Evolutionary conservation across 177 flowering plant species (phyloP).

Genomic region (Vitis hybrid): DNA sequence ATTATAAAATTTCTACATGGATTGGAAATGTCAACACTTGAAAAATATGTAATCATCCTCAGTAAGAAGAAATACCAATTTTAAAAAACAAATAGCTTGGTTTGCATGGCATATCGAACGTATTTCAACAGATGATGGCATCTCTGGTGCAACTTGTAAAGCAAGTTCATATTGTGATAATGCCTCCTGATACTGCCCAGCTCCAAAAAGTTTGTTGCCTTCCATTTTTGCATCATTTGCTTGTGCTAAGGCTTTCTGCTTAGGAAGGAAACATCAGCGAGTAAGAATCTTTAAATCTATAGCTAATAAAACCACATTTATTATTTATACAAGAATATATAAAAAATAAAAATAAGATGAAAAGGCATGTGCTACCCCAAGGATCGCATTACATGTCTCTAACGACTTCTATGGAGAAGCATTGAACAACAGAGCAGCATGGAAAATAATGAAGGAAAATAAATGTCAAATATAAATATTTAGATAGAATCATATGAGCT

Average conservation of each 20-base stretch:
- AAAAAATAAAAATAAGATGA: neutral
- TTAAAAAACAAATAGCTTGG: conserved; percentile 70
- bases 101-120: conserved; percentile 84
- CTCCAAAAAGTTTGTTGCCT: conserved; percentile 72
- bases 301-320: neutral
- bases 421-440: no score
- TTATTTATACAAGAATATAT: neutral
- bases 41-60: neutral
- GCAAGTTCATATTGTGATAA: conserved; percentile 65
- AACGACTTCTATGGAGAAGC: no score
- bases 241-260: conserved; percentile 59
- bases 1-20: no score
- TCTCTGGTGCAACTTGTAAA: conserved; percentile 52
- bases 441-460: no score
- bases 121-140: conserved; percentile 54
- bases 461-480: no score
- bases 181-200: conserved; percentile 82
- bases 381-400: no score
- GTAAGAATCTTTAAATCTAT: neutral
- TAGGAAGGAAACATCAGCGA: conserved; percentile 1
- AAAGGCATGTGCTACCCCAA: no score
- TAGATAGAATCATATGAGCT: no score
- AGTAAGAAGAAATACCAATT: conserved; percentile 50
- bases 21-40: no score
- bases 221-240: conserved; percentile 78